phyloP scores from a whole-genome alignment of 73 alveolate species.

The Stentor roeselii region DNA sequence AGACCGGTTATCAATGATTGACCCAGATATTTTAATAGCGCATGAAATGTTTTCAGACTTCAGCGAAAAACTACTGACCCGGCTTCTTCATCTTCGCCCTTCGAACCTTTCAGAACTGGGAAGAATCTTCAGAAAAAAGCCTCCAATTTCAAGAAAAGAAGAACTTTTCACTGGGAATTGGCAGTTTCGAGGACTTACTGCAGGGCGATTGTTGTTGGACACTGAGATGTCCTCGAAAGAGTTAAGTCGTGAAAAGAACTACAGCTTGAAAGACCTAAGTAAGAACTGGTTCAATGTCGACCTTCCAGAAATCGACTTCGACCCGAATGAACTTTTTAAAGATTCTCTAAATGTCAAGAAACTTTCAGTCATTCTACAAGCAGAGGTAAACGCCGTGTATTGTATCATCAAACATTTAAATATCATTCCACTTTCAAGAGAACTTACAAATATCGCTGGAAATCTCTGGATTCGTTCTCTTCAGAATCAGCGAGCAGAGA shows the following conservation, averaged over 20 bases:
- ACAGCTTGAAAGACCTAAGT: conserved; percentile 78
- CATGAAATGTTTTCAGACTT: conserved; percentile 84
- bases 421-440: conserved; percentile 92
- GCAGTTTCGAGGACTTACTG: conserved; percentile 38
- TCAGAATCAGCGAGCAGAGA: conserved; percentile 98
- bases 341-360: conserved; percentile 50
- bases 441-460: conserved; percentile 98
- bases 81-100: conserved; percentile 68
- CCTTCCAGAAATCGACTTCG: conserved; percentile 79
- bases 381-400: conserved; percentile 71
- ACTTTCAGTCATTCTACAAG: conserved; percentile 70
- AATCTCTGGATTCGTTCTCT: conserved; percentile 97
- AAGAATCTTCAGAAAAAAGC: conserved; percentile 66
- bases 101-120: conserved; percentile 88
- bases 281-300: conserved; percentile 67
- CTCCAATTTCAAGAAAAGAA: conserved; percentile 71
- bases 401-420: conserved; percentile 69
- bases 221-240: conserved; percentile 86
- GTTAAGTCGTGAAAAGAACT: conserved; percentile 80
- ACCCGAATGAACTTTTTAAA: conserved; percentile 51
- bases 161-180: conserved; percentile 69
- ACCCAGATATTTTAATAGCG: conserved; percentile 93
- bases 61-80: conserved; percentile 67
- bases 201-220: conserved; percentile 93
- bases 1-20: conserved; percentile 59